A percentile compares a stretch with the other conserved stretches of the same genome.
Conservation (phyloP, 2,329 filamentous ascomycete species). For the Chrysoporthe deuterocubensis region DNA sequence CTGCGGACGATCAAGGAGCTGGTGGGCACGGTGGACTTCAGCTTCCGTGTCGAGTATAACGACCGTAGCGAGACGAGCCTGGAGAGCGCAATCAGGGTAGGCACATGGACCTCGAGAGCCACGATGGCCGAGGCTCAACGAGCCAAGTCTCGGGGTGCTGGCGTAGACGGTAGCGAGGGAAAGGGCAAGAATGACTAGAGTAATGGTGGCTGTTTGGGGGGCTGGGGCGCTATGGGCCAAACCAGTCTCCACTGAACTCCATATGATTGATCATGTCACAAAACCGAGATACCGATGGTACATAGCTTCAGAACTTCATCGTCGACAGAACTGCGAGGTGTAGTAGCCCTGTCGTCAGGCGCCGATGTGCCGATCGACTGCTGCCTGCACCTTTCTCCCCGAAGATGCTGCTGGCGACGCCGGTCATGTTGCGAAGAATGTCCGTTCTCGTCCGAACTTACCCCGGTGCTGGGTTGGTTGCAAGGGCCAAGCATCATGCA, state of each 20-base stretch:
- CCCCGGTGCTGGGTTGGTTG: not conserved
- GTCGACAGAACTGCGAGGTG: too few species aligned
- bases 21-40: constrained; percentile 77
- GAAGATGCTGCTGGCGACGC: too few species aligned
- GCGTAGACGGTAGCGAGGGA: not conserved
- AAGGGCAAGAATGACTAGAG: constrained; percentile 27
- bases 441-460: too few species aligned
- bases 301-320: too few species aligned
- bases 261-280: not conserved
- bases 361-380: too few species aligned
- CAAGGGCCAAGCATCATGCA: too few species aligned
- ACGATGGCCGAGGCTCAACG: constrained; percentile 10
- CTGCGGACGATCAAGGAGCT: constrained; percentile 65
- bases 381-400: too few species aligned
- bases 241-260: too few species aligned
- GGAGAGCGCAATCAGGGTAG: constrained; percentile 16
- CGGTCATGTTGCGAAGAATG: too few species aligned
- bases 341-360: too few species aligned
- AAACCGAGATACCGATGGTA: not conserved
- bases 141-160: not conserved
- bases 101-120: constrained; percentile 25
- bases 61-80: constrained; percentile 17
- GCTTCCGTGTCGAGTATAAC: constrained; percentile 56
- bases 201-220: not conserved
- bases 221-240: not conserved